A percentile compares a stretch with the other conserved stretches of the same genome.
Conservation (phyloP, 1,284 basidiomycete genomes). For the Lentinula novae-zelandiae region DNA sequence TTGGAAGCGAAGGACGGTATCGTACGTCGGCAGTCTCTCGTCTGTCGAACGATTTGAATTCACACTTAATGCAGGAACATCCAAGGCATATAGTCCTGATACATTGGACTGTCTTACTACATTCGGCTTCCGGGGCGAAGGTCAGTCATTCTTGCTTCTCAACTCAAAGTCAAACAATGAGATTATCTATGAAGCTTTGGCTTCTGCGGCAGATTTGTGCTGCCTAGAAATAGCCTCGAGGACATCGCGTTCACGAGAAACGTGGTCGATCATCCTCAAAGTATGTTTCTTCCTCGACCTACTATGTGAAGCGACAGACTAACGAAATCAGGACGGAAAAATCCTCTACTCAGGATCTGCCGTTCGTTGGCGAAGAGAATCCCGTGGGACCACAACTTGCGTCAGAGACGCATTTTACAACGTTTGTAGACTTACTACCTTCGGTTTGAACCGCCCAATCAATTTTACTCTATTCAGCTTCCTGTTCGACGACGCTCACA, state of each 20-base stretch:
- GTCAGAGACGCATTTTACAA: slow-evolving; percentile 86
- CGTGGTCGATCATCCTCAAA: slow-evolving; percentile 75
- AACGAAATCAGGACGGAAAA: slow-evolving; percentile 50
- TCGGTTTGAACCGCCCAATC: slow-evolving; percentile 10
- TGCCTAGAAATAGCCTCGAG: slow-evolving; percentile 80
- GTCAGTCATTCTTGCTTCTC: slow-evolving; percentile 34
- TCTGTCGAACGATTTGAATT: background rate
- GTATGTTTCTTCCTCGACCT: slow-evolving; percentile 34
- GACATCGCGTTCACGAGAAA: slow-evolving; percentile 50
- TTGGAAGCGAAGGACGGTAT: slow-evolving; percentile 61
- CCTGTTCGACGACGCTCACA: slow-evolving; percentile 76
- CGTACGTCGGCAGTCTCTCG: slow-evolving; percentile 40
- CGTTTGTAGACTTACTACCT: slow-evolving; percentile 37
- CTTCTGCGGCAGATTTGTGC: slow-evolving; percentile 74
- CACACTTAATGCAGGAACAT: slow-evolving; percentile 49
- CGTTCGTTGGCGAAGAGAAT: slow-evolving; percentile 65
- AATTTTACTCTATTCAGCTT: slow-evolving; percentile 41
- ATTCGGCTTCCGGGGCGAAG: slow-evolving; percentile 91
- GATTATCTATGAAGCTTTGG: slow-evolving; percentile 51
- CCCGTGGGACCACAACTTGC: slow-evolving; percentile 73
- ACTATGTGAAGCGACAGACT: slow-evolving; percentile 3
- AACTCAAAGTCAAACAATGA: background rate
- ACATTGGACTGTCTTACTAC: slow-evolving; percentile 52
- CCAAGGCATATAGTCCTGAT: slow-evolving; percentile 58
- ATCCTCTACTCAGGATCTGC: slow-evolving; percentile 70